Evolutionary conservation across 768 basidiomycete species (phyloP).

Genomic region (Boletus rubescentipes): DNA sequence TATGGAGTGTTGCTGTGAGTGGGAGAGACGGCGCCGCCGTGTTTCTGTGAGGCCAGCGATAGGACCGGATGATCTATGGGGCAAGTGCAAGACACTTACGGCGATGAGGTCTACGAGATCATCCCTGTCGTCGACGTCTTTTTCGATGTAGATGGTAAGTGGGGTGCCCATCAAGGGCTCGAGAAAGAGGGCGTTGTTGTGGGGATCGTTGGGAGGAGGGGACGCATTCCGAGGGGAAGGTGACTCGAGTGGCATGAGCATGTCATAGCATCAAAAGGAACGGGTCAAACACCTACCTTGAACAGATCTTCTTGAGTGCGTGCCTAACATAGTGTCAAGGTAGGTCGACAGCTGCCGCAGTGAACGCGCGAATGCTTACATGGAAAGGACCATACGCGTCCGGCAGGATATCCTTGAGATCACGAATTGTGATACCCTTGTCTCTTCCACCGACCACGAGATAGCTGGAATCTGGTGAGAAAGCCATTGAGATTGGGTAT

Average conservation of each 20-base stretch:
- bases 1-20: constrained; percentile 79
- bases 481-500: neutral
- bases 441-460: neutral
- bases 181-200: constrained; percentile 56
- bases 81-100: constrained; percentile 43
- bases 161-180: constrained; percentile 82
- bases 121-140: constrained; percentile 74
- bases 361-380: neutral
- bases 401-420: neutral
- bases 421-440: neutral
- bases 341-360: neutral
- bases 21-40: constrained; percentile 71
- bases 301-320: neutral
- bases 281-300: too few relatives aligned
- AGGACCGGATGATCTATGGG: constrained; percentile 1
- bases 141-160: constrained; percentile 74
- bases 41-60: constrained; percentile 48
- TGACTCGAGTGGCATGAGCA: neutral
- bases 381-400: neutral
- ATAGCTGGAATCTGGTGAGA: neutral
- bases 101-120: constrained; percentile 60
- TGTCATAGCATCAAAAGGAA: too few relatives aligned
- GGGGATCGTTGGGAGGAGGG: constrained; percentile 32
- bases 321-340: neutral
- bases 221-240: constrained; percentile 28